Evolutionary conservation across 805 yeast species (phyloP).

Genomic region (Sugiyamaella chiloensis): DNA sequence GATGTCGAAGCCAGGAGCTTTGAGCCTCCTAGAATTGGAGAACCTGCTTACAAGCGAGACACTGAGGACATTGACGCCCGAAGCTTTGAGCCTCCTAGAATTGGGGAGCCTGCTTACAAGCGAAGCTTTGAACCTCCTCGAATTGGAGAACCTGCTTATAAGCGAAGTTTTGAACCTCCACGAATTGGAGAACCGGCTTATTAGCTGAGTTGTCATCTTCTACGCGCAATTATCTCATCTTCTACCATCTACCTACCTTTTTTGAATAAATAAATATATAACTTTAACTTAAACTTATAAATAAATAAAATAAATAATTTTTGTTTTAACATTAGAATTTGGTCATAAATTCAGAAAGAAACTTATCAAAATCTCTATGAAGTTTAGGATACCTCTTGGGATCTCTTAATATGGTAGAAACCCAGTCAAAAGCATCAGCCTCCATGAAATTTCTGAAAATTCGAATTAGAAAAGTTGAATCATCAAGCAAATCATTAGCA

Average conservation of each 20-base stretch:
- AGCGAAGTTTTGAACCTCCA: background rate
- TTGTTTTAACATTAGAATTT: background rate
- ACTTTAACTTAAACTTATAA: too few species aligned
- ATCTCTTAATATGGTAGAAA: background rate
- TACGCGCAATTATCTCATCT: too few species aligned
- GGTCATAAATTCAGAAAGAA: constrained; percentile 1
- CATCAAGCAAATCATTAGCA: background rate
- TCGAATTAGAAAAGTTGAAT: constrained; percentile 3
- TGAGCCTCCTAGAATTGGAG: constrained; percentile 4
- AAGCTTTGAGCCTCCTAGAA: background rate
- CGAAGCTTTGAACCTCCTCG: constrained; percentile 6
- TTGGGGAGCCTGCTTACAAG: constrained; percentile 8
- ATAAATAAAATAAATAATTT: too few species aligned
- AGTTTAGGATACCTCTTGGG: background rate
- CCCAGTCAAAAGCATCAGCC: constrained; percentile 5
- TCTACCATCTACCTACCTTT: too few species aligned
- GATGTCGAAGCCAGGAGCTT: constrained; percentile 7
- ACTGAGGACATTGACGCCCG: constrained; percentile 3
- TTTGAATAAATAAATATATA: too few species aligned
- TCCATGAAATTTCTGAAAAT: constrained; percentile 5
- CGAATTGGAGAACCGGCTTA: constrained; percentile 9
- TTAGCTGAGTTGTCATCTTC: too few species aligned
- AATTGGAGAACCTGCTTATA: constrained; percentile 5
- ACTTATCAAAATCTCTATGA: background rate
- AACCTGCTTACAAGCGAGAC: constrained; percentile 8